Evolutionary conservation across 2,329 filamentous ascomycete species (phyloP).

Genomic region (Podosphaera fusca): DNA sequence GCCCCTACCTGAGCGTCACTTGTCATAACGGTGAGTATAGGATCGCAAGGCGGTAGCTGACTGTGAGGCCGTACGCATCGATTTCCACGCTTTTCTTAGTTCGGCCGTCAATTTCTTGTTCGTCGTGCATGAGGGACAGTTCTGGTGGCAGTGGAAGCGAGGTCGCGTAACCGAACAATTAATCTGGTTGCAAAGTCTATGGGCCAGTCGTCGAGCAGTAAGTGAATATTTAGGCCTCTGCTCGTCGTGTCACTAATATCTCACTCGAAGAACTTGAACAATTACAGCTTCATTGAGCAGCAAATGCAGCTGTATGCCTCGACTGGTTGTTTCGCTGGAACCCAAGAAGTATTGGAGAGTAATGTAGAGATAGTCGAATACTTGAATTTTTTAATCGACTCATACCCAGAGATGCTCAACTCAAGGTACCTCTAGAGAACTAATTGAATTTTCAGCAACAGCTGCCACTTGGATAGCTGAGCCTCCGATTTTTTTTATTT

Average conservation of each 20-base stretch:
- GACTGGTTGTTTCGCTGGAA: slow-evolving; percentile 13
- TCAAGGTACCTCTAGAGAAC: no score
- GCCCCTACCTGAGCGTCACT: background rate
- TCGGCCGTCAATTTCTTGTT: slow-evolving; percentile 12
- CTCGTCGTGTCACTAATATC: no score
- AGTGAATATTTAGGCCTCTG: slow-evolving; percentile 2
- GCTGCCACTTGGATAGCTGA: no score
- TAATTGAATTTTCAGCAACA: no score
- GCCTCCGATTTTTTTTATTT: no score
- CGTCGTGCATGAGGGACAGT: slow-evolving; percentile 12
- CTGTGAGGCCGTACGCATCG: background rate
- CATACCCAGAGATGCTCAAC: slow-evolving; percentile 3
- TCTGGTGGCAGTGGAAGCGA: slow-evolving; percentile 6
- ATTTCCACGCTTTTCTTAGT: slow-evolving; percentile 12
- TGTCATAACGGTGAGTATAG: no score
- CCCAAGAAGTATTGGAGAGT: slow-evolving; percentile 13
- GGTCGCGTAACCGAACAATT: slow-evolving; percentile 5
- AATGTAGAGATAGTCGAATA: slow-evolving; percentile 17
- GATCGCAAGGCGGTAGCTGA: no score
- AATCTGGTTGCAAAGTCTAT: slow-evolving; percentile 11
- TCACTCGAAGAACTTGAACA: no score
- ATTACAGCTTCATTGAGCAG: slow-evolving; percentile 14
- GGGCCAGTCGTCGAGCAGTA: slow-evolving; percentile 15
- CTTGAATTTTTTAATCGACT: slow-evolving; percentile 16
- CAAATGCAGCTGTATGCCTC: slow-evolving; percentile 11